Base-by-base conservation (phyloP, 2,329 filamentous ascomycete genomes). In the Colletotrichum coccodes region DNA sequence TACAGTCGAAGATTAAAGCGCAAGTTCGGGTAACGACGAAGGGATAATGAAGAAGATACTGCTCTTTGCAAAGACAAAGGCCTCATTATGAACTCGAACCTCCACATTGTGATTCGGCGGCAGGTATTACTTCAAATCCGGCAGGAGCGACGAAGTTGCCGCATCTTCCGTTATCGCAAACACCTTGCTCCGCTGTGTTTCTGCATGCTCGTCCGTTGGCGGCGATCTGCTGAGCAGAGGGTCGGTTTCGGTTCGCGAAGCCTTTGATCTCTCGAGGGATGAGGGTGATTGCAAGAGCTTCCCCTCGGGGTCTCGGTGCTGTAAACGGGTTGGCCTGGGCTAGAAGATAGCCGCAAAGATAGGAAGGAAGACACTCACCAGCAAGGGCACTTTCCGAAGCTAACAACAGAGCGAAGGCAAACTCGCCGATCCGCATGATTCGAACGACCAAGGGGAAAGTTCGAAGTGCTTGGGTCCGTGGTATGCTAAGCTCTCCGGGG, bases 141-240 rank as follows among this genome's bases (percentile, higher is more conserved):
- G 38, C 60, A 2, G 61, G 66, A 11, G 66, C 66, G 14, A 68
- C 32, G 8, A 68, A 68, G n/a, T 26, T 60, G 5, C 66, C 66
- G 49, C 66, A 68, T n/a, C 56, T 53, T 6, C 66, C 66, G 7
- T 65, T 60, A 32, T 68, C 62, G 18, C 66, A 68, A 8, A 68
- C 61, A 6, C 66, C 66, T 26, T 50, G 21, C 14, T 44, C 34
- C 4, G 23, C 14, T 7, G 32, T 30, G 1, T 44, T 3, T 3
- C 47, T 54, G 36, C 66, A 68, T 0, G 40, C 16, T 3, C 40
- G 61, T 18, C 66, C 66, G n/a, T 60, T 65, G n/a, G 61, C 62
- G 4, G 61, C 61, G 2, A 56, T 23, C 21, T 56, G 30, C 30
- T 56, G 26, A 3, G 32, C 3, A 0, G 66, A 44, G 6, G 56